Evolutionary conservation across 371 early-diverging fungal genomes (phyloP), one percentile per base, ranked within the genome.

Genomic region (Entomophthora muscae): DNA sequence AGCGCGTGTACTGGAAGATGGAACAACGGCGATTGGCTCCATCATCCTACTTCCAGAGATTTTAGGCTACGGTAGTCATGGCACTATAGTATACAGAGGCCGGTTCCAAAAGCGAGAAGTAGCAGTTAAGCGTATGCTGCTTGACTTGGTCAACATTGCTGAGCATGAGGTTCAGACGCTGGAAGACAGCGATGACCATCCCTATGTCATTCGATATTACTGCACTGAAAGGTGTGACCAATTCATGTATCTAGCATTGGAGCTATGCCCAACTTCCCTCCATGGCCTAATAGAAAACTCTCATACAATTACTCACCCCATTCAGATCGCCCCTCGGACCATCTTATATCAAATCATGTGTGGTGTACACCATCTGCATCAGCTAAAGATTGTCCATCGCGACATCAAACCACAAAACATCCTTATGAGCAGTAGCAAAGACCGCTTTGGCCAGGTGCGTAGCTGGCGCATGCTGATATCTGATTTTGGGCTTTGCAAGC

Each of bases 401-500:
- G 96, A 98, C 68, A 88, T 96, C 68, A 98, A 96, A 69, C 87
- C 84, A 12, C 87, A 91, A 67, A 94, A 94, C 66, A 93, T 96
- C 55, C 73, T 96, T 55, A 70, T 96, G 51, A 83, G 84, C 0
- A 79, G 82, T 3, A 77, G 78, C 26, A 80, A 74, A 58, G 73
- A 67, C 24, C 61, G 68, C 54, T 66, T 71, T 2, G 57, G 64
- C 24, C 67, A 71, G 26, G 17, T 67, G 30, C 61, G 42, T 29
- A 64, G 68, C 0, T 67, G 87, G 61, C 81, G 95, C 17, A 80
- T 92, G 0, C 72, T 98, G 63, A 89, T 99, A 13, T 91, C 94
- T 33, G 99, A 99, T 72, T 96, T 99, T 79, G 99, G 99, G 22
- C 80, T 98, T 52, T 93, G 94, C 64, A 93, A 96, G 68, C 87